Evolutionary conservation across 805 yeast genomes (phyloP), one percentile per base, ranked within the genome.

Genomic region (Starmerella kuoi): DNA sequence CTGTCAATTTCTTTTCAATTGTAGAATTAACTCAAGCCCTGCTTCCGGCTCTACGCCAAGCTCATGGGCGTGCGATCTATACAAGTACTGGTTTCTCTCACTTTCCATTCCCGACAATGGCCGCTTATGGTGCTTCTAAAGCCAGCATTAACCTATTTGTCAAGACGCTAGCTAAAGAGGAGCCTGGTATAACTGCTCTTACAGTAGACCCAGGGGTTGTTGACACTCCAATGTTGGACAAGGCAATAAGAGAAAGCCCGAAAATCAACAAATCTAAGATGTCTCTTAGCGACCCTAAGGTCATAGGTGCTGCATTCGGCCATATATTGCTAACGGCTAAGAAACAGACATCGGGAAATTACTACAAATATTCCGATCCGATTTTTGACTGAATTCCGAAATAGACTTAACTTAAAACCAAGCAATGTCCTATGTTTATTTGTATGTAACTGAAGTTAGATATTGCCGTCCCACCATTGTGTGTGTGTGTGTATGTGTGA

Each of bases 131-230:
- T 1, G 65, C 87, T 4, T 77, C 95, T 5, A 88, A 88, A 60
- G 95, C 96, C 0, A 95, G 95, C 0, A 57, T 88, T 38, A 85
- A 88, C 59, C 86, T 79, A 53, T 70, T 85, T 40, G 76, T 83
- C 6, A 55, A 63, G 37, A 74, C 82, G 14, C 59, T 88, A n/a
- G 78, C 82, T 1, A 66, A 63, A 6, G 95, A 86, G 54, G 86
- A 81, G 56, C 63, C 68, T 14, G 28, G 14, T 0, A 62, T 85
- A n/a, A 60, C 63, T 28, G 66, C 79, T 3, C 62, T 86, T 11
- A 68, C 95, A 0, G 69, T 91, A 20, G 95, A 95, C 0, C 97
- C 97, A 0, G 97, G 98, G 3, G 94, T 85, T 1, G 96, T 91
- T 2, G 84, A 84, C 56, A 88, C 98, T 1, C 67, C 66, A 19